Percentiles rank a stretch among this genome's conserved stretches.
These are phyloP conservation scores for Alnus glutinosa DNA, from an alignment of 306 rosid species.

Conservation along the genomic window DNA sequence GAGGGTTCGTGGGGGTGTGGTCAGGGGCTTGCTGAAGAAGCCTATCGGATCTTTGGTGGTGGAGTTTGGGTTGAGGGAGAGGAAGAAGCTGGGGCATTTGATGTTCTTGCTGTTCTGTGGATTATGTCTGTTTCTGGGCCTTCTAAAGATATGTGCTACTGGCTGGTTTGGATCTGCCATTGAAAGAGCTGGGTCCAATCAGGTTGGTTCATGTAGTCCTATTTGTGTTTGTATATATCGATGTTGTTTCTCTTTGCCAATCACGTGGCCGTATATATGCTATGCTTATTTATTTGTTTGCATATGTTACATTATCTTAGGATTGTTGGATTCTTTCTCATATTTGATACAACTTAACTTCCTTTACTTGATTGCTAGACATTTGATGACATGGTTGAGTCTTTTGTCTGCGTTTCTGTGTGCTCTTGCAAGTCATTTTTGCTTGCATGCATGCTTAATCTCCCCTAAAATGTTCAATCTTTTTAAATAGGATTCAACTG, in stretches of 20 bases:
- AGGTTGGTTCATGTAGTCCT: constrained; percentile 42
- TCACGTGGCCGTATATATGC: background rate
- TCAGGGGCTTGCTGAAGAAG: constrained; percentile 46
- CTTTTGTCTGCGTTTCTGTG: background rate
- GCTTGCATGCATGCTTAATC: constrained; percentile 1
- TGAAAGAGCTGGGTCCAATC: constrained; percentile 52
- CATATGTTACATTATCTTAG: background rate
- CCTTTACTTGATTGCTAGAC: background rate
- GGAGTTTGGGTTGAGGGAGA: constrained; percentile 73
- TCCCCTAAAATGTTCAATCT: constrained; percentile 23
- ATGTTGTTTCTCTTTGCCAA: background rate
- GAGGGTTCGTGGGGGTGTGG: constrained; percentile 49
- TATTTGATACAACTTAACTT: background rate
- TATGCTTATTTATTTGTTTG: background rate
- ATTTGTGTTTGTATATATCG: background rate
- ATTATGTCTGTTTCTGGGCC: constrained; percentile 77
- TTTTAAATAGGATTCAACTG: constrained; percentile 56
- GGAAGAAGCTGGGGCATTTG: constrained; percentile 81
- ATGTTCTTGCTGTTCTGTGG: constrained; percentile 88
- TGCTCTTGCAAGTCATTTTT: background rate
- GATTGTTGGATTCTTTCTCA: background rate
- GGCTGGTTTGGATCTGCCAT: constrained; percentile 98
- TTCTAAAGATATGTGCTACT: constrained; percentile 83
- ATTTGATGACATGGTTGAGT: background rate
- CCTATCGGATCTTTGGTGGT: constrained; percentile 59